Conservation (phyloP, 2,329 filamentous ascomycete species). For the Westerdykella aurantiaca region DNA sequence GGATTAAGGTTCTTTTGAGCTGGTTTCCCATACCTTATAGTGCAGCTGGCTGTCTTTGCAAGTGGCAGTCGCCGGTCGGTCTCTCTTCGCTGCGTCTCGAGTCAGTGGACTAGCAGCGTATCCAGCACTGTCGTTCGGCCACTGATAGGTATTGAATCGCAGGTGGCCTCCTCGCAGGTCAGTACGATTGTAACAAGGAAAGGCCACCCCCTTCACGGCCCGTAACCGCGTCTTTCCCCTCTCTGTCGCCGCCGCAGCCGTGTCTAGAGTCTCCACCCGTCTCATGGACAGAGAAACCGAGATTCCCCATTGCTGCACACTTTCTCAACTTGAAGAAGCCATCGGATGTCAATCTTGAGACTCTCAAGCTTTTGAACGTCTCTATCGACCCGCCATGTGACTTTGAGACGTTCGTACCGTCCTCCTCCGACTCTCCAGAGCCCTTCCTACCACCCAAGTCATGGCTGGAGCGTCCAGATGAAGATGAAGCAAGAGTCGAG, state of each 20-base stretch:
- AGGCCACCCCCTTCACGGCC: constrained; percentile 46
- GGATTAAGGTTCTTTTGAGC: too few species aligned
- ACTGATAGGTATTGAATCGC: constrained; percentile 23
- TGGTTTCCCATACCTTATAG: neutral
- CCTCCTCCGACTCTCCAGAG: constrained; percentile 26
- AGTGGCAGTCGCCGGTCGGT: too few species aligned
- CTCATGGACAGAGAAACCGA: constrained; percentile 31
- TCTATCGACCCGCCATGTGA: constrained; percentile 32
- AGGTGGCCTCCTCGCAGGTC: constrained; percentile 36
- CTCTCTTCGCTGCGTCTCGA: too few species aligned
- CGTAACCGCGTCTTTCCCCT: constrained; percentile 49
- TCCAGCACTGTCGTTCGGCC: too few species aligned
- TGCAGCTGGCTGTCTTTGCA: neutral
- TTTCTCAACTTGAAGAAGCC: constrained; percentile 40
- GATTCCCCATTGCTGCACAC: constrained; percentile 41
- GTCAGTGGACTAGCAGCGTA: too few species aligned
- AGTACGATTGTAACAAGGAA: constrained; percentile 36
- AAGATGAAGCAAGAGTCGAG: constrained; percentile 23
- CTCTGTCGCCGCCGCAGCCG: constrained; percentile 37
- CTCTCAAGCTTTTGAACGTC: constrained; percentile 41
- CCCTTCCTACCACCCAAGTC: constrained; percentile 37
- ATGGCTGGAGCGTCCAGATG: constrained; percentile 27
- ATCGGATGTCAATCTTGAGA: constrained; percentile 37
- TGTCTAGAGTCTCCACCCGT: constrained; percentile 18
- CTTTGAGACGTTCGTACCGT: constrained; percentile 37